Evolutionary conservation across 2,329 filamentous ascomycete genomes (phyloP).

Genomic region (Tympanopsis confertula): DNA sequence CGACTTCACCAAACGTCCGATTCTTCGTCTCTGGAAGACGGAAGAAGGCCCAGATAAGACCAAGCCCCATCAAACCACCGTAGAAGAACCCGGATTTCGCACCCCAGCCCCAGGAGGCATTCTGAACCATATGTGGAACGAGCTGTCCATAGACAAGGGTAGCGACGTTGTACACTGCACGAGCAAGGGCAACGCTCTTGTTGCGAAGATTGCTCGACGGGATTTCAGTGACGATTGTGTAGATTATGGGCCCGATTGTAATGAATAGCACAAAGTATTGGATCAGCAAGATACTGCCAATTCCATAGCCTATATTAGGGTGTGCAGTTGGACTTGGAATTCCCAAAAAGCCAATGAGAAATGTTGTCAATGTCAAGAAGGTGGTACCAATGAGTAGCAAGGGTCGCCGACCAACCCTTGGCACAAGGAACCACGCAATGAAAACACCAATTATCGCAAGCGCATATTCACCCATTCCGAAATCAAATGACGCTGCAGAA

Average conservation of each 20-base stretch:
- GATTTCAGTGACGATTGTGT: conserved; percentile 24
- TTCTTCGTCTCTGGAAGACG: conserved; percentile 27
- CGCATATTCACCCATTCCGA: conserved; percentile 7
- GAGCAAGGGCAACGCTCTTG: conserved; percentile 23
- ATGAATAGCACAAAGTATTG: conserved; percentile 24
- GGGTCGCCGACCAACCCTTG: conserved; percentile 8
- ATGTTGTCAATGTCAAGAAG: conserved; percentile 8
- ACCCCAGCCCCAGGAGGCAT: conserved; percentile 15
- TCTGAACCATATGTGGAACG: conserved; percentile 11
- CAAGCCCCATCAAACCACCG: conserved; percentile 19
- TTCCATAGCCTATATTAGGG: conserved; percentile 10
- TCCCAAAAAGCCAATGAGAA: conserved; percentile 9
- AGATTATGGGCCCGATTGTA: conserved; percentile 26
- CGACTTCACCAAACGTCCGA: conserved; percentile 25
- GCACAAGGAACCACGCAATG: conserved; percentile 10
- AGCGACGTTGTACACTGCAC: conserved; percentile 20
- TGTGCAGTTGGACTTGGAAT: conserved; percentile 5
- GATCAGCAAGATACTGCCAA: conserved; percentile 21
- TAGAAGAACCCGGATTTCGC: conserved; percentile 26
- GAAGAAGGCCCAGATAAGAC: conserved; percentile 27
- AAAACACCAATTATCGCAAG: conserved; percentile 9
- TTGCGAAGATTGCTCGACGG: conserved; percentile 22
- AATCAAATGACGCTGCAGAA: conserved; percentile 5
- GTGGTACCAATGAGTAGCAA: conserved; percentile 7
- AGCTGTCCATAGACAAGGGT: conserved; percentile 16